A percentile compares a stretch with the other conserved stretches of the same genome.
Evolutionary conservation across 768 basidiomycete species (phyloP).

Genomic region (Cystobasidium tubakii): DNA sequence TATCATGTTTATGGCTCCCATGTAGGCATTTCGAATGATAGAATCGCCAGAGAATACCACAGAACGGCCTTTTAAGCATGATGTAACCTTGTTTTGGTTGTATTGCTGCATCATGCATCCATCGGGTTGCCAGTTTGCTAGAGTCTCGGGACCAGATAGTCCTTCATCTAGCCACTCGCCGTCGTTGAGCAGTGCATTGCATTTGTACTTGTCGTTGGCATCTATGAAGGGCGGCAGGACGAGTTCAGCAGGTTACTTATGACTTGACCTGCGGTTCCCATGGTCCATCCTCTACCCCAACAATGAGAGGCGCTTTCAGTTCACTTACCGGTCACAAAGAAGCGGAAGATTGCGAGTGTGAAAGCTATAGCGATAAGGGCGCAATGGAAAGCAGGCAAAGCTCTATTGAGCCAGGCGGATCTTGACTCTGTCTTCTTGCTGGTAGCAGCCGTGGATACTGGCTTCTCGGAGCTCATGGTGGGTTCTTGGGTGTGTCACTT

Average conservation of each 20-base stretch:
- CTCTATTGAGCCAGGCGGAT: not conserved
- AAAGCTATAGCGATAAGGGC: constrained; percentile 41
- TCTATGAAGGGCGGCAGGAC: constrained; percentile 53
- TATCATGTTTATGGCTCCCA: constrained; percentile 53
- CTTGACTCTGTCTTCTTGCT: not conserved
- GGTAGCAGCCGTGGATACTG: not conserved
- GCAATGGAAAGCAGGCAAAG: constrained; percentile 29
- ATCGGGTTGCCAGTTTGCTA: constrained; percentile 77
- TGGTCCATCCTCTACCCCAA: too few species aligned
- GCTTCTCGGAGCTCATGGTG: too few species aligned
- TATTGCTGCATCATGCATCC: constrained; percentile 73
- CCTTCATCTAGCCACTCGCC: constrained; percentile 72
- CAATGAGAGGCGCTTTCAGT: not conserved
- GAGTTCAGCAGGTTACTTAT: too few species aligned
- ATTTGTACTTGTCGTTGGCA: constrained; percentile 65
- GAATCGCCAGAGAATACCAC: constrained; percentile 80
- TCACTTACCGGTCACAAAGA: constrained; percentile 40
- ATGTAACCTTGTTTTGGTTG: constrained; percentile 53
- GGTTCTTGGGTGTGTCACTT: too few species aligned
- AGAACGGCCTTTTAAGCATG: constrained; percentile 50
- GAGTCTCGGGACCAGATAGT: constrained; percentile 37
- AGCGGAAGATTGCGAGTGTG: constrained; percentile 39
- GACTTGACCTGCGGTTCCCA: too few species aligned
- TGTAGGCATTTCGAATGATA: constrained; percentile 71
- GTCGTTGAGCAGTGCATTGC: constrained; percentile 62